These are phyloP conservation scores for Chloromonas sp. DNA, from an alignment of 163 green algal species.

Conservation along the genomic window DNA sequence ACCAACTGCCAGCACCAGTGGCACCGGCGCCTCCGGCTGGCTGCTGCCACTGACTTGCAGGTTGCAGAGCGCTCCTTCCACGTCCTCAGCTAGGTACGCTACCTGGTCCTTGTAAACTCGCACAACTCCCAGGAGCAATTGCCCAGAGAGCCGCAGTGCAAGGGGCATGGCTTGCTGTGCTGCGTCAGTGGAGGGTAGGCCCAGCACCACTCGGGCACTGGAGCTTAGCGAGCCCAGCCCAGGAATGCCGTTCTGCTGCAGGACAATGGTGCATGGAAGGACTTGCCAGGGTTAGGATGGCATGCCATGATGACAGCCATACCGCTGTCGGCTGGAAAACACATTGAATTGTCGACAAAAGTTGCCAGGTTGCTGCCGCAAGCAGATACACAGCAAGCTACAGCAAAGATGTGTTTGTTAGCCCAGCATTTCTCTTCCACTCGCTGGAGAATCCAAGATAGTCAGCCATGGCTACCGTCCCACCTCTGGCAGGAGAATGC, in stretches of 20 bases:
- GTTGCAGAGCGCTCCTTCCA: not conserved
- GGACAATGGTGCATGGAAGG: too few relatives aligned
- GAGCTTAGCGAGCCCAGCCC: not conserved
- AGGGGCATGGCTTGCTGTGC: not conserved
- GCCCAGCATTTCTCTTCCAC: not conserved
- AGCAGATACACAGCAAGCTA: not conserved
- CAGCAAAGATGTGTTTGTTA: not conserved
- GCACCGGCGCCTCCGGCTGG: too few relatives aligned
- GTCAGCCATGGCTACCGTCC: too few relatives aligned
- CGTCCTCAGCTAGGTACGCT: not conserved
- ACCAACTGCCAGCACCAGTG: too few relatives aligned
- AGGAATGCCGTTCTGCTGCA: not conserved
- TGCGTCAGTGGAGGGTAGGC: not conserved
- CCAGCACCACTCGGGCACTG: not conserved
- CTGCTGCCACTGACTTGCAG: not conserved
- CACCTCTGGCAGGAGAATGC: not conserved
- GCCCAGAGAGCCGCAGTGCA: not conserved
- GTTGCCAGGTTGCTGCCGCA: not conserved
- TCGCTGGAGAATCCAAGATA: not conserved
- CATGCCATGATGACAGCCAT: too few relatives aligned
- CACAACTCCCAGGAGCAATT: not conserved
- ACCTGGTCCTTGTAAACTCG: not conserved
- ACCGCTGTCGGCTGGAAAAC: too few relatives aligned
- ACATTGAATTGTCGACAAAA: not conserved
- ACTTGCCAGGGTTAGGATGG: too few relatives aligned